Evolutionary conservation across 225 moss, liverwort and hornwort species (phyloP).

Genomic region (Sphagnum tenellum): DNA sequence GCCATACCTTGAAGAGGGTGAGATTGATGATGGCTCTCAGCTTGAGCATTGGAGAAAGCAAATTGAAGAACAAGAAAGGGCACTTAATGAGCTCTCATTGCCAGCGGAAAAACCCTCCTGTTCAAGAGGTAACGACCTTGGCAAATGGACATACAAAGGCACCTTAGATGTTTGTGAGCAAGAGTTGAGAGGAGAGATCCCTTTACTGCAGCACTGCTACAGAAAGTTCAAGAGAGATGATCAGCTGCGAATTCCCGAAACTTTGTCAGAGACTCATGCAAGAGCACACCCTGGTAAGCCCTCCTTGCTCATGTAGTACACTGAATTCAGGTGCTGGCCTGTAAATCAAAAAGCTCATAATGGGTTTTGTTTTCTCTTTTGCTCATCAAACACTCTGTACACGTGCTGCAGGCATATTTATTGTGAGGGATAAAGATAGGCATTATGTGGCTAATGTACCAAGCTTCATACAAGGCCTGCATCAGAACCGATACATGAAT

Average conservation of each 20-base stretch:
- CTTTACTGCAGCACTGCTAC: neutral
- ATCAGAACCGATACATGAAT: neutral
- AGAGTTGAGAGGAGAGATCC: conserved; percentile 7
- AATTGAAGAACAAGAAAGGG: conserved; percentile 2
- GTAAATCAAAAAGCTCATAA: too few species aligned
- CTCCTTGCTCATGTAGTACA: too few species aligned
- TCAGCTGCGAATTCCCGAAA: neutral
- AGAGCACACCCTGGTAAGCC: neutral
- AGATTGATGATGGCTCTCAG: neutral
- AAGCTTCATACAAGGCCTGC: neutral
- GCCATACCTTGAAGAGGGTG: conserved; percentile 6
- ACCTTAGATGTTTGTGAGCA: conserved; percentile 1
- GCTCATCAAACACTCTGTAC: too few species aligned
- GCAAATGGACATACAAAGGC: neutral
- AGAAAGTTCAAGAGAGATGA: conserved; percentile 7
- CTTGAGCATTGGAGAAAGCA: conserved; percentile 23
- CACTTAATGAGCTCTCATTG: conserved; percentile 15
- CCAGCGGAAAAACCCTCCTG: conserved; percentile 2
- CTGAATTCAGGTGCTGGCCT: too few species aligned
- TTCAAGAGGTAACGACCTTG: neutral
- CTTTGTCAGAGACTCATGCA: conserved; percentile 9
- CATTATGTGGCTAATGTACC: conserved; percentile 5
- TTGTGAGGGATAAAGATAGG: neutral
- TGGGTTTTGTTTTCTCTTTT: too few species aligned
- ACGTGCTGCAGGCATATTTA: too few species aligned